These are phyloP conservation scores for Epichloe festucae DNA, from an alignment of 2,329 filamentous ascomycete species.

Conservation along the genomic window DNA sequence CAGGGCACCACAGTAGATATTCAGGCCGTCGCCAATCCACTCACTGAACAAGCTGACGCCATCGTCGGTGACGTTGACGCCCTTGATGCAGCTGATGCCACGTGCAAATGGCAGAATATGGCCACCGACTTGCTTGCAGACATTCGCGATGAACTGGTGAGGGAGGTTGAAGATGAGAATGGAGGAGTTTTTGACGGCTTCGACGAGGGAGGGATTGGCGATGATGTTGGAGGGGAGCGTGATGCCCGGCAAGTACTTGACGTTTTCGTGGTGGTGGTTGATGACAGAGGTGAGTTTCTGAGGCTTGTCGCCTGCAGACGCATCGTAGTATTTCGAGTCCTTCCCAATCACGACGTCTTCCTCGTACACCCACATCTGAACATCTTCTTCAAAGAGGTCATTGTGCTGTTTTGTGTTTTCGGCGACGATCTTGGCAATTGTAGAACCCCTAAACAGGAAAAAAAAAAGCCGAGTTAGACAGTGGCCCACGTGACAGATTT, in stretches of 20 bases:
- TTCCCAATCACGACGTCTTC: slow-evolving; percentile 68
- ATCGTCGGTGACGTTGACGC: slow-evolving; percentile 79
- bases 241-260: slow-evolving; percentile 94
- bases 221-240: slow-evolving; percentile 69
- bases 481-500: neutral
- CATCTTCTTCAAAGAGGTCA: slow-evolving; percentile 71
- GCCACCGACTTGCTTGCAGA: slow-evolving; percentile 73
- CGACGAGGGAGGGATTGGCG: slow-evolving; percentile 68
- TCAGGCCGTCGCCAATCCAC: slow-evolving; percentile 78
- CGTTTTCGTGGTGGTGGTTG: slow-evolving; percentile 87
- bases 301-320: slow-evolving; percentile 46
- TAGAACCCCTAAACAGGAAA: slow-evolving; percentile 59
- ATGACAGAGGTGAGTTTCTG: slow-evolving; percentile 87
- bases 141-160: slow-evolving; percentile 86
- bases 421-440: slow-evolving; percentile 91
- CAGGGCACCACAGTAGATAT: slow-evolving; percentile 92
- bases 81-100: slow-evolving; percentile 96
- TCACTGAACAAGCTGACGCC: slow-evolving; percentile 87
- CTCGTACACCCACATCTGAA: slow-evolving; percentile 99
- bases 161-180: slow-evolving; percentile 94
- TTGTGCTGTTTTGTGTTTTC: slow-evolving; percentile 74
- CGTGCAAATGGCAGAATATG: slow-evolving; percentile 85
- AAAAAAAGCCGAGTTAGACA: neutral
- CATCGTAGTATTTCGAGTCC: slow-evolving; percentile 60
- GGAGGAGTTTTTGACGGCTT: slow-evolving; percentile 70